These are phyloP conservation scores for Sonneratia alba DNA, from an alignment of 345 rosid species.

Conservation along the genomic window DNA sequence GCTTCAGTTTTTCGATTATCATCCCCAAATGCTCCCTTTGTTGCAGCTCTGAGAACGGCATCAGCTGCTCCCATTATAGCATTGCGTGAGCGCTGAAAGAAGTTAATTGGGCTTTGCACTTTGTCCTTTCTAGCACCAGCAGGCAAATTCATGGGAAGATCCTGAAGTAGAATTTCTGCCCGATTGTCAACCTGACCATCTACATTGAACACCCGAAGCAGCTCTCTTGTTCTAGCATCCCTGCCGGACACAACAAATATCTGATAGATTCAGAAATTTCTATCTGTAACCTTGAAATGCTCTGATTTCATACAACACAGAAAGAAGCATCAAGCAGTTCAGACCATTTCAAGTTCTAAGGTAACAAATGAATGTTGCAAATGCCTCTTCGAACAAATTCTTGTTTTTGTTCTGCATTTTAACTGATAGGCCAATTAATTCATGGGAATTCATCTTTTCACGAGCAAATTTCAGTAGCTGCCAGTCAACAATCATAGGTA, in stretches of 20 bases:
- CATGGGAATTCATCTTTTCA: not conserved
- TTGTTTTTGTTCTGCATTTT: not conserved
- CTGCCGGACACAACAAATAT: constrained; percentile 27
- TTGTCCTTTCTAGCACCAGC: constrained; percentile 59
- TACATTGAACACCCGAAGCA: constrained; percentile 67
- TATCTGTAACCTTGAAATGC: not conserved
- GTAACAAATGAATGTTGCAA: not conserved
- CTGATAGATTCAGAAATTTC: constrained; percentile 4
- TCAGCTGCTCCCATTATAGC: constrained; percentile 96
- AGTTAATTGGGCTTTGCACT: constrained; percentile 56
- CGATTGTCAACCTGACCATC: constrained; percentile 86
- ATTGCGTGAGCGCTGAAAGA: constrained; percentile 88
- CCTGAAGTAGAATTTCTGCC: constrained; percentile 49
- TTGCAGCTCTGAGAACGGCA: constrained; percentile 86
- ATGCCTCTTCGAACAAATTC: constrained; percentile 5
- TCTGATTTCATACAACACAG: not conserved
- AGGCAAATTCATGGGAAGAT: constrained; percentile 42
- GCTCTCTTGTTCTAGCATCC: constrained; percentile 86
- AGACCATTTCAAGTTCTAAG: too few species aligned
- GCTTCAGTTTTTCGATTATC: constrained; percentile 79
- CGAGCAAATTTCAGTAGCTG: not conserved
- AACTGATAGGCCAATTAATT: not conserved
- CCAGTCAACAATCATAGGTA: not conserved
- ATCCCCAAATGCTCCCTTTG: constrained; percentile 76
- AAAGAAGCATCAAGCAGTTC: not conserved